These are phyloP conservation scores for Ambrosiella cleistominuta DNA, from an alignment of 2,329 filamentous ascomycete species.

Conservation along the genomic window DNA sequence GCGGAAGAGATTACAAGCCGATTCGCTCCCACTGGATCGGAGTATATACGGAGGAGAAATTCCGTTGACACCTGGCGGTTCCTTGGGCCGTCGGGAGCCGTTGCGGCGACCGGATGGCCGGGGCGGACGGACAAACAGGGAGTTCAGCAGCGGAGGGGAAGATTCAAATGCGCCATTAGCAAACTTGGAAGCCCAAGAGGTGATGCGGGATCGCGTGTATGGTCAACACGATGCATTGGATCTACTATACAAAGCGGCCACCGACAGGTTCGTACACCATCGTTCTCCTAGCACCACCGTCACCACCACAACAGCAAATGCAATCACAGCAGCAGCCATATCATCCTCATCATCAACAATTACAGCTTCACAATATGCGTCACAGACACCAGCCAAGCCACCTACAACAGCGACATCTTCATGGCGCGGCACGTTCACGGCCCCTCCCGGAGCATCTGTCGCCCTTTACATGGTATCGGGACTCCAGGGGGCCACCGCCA, in stretches of 20 bases:
- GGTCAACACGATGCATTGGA: slow-evolving; percentile 87
- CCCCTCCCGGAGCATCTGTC: no score
- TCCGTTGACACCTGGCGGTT: slow-evolving; percentile 49
- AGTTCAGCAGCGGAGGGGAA: slow-evolving; percentile 21
- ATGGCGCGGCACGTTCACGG: no score
- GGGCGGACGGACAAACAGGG: slow-evolving; percentile 18
- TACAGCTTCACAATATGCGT: no score
- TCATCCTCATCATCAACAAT: background rate
- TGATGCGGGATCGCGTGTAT: slow-evolving; percentile 59
- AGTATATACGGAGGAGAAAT: slow-evolving; percentile 29
- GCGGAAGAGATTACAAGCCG: slow-evolving; percentile 42
- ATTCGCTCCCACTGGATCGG: slow-evolving; percentile 22
- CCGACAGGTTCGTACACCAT: slow-evolving; percentile 33
- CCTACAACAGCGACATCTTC: no score
- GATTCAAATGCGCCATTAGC: slow-evolving; percentile 45
- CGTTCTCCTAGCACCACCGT: slow-evolving; percentile 7
- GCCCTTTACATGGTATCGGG: no score
- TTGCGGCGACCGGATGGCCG: slow-evolving; percentile 39
- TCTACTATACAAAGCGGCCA: slow-evolving; percentile 73
- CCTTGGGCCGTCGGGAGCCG: slow-evolving; percentile 46
- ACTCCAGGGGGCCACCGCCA: no score
- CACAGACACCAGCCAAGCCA: no score
- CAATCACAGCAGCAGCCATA: background rate
- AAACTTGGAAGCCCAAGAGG: slow-evolving; percentile 45
- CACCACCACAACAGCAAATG: background rate